Percentiles rank a stretch among this genome's conserved stretches.
phyloP scores from a whole-genome alignment of 768 basidiomycete species.

The Agrocybe pediades region DNA sequence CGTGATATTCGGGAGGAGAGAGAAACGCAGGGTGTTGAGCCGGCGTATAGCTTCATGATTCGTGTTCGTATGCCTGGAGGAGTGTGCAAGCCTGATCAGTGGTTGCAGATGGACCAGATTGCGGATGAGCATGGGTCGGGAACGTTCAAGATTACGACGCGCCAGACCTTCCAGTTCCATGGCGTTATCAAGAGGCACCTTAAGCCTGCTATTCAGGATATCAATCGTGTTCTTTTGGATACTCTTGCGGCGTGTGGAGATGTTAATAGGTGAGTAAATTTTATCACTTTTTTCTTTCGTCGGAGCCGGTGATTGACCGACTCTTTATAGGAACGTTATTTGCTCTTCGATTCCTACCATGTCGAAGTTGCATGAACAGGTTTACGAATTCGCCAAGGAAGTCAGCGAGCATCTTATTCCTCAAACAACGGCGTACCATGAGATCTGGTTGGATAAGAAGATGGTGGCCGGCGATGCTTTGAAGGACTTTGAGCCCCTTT shows the following conservation, averaged over 20 bases:
- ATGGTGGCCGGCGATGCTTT: constrained; percentile 91
- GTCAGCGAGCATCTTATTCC: constrained; percentile 89
- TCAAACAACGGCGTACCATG: constrained; percentile 91
- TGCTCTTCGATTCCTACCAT: constrained; percentile 89
- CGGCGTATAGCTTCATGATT: constrained; percentile 98
- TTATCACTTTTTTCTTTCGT: background rate
- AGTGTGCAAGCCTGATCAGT: constrained; percentile 89
- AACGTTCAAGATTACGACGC: constrained; percentile 96
- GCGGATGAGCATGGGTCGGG: constrained; percentile 93
- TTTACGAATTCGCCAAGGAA: constrained; percentile 80
- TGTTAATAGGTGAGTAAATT: constrained; percentile 74
- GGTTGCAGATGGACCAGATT: constrained; percentile 95
- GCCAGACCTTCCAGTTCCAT: constrained; percentile 99
- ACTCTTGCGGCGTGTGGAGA: constrained; percentile 98
- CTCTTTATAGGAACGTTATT: constrained; percentile 73
- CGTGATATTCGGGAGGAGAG: constrained; percentile 98
- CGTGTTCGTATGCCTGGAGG: constrained; percentile 96
- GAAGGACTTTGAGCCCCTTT: constrained; percentile 95
- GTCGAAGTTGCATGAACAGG: constrained; percentile 83
- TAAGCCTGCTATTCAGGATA: constrained; percentile 95
- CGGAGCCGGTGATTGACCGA: background rate
- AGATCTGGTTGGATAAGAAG: constrained; percentile 99
- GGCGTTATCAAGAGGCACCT: constrained; percentile 97
- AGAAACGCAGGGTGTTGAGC: constrained; percentile 88
- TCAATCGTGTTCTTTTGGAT: constrained; percentile 88